A percentile compares a stretch with the other conserved stretches of the same genome.
Evolutionary conservation across 108 stramenopile genomes (phyloP).

Genomic region (Skeletonema menzelii): DNA sequence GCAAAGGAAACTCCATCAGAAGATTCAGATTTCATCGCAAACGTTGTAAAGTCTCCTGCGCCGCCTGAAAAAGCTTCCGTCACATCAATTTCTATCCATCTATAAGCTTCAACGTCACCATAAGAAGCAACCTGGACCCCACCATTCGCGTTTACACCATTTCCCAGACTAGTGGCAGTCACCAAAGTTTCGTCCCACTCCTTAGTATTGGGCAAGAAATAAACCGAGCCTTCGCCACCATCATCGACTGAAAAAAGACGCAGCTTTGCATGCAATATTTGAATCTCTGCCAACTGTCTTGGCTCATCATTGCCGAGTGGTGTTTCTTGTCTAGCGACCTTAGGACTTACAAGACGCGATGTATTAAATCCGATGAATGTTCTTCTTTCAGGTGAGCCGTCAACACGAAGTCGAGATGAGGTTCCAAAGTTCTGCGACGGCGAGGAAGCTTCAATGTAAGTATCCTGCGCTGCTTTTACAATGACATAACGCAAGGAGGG

Average conservation of each 20-base stretch:
- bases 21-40: neutral
- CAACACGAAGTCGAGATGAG: neutral
- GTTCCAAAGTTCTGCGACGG: neutral
- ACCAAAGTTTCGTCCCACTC: neutral
- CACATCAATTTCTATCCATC: slow-evolving; percentile 6
- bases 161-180: neutral
- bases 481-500: neutral
- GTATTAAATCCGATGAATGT: slow-evolving; percentile 1
- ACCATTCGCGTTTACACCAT: neutral
- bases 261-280: slow-evolving; percentile 1
- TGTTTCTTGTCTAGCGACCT: neutral
- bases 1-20: slow-evolving; percentile 6
- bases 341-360: neutral
- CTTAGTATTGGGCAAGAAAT: neutral
- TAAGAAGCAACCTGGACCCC: neutral
- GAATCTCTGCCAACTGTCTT: neutral
- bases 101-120: neutral
- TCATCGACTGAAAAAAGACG: neutral
- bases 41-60: neutral
- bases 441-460: neutral
- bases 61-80: neutral
- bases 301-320: neutral
- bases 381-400: neutral
- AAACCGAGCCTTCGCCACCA: neutral
- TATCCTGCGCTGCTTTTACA: neutral